Evolutionary conservation across 805 yeast genomes (phyloP), one percentile per base, ranked within the genome.

Genomic region (Kazachstania kunashirensis): DNA sequence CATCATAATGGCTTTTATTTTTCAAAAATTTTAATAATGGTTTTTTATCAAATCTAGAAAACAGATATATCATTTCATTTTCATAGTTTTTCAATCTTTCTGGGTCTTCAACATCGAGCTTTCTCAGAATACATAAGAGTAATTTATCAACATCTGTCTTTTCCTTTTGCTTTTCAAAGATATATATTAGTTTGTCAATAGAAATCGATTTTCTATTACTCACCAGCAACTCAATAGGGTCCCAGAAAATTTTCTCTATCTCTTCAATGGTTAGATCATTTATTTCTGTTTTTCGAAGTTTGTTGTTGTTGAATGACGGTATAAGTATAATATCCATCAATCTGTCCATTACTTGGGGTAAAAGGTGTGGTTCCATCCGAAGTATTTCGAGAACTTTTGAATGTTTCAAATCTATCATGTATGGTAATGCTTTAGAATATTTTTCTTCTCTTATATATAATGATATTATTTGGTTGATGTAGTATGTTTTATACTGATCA

Each of bases 121-220:
- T 63, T 40, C 78, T 79, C 30, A 92, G 59, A 47, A 82, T 84
- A 15, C 83, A 59, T 47, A 74, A 85, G 33, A 73, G 70, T 6
- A 85, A 59, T 20, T 71, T 59, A 23, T 71, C 64, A 24, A 78
- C 50, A 28, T 39, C 24, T 3, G 20, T 6, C 6, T 13, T 26
- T 6, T 17, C 10, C 1, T 62, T 58, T 6, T 41, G 8, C 12
- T 30, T 30, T 1, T 59, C 44, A 51, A 84, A 65, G 18, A 71
- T 45, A 0, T 63, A 45, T 0, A 84, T 57, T 0, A 89, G 62
- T 2, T 59, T 53, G 1, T 51, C 46, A 0, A 94, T 81, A 2
- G 66, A 44, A 3, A 88, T 59, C 48, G 82, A 85, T 46, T 78
- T 82, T 29, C 84, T 65, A 33, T 73, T 73, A 9, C 71, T 74